Percentiles rank a stretch among this genome's conserved stretches.
phyloP scores from a whole-genome alignment of 1,139 yeast species.

The Zygotorulaspora mrakii region DNA sequence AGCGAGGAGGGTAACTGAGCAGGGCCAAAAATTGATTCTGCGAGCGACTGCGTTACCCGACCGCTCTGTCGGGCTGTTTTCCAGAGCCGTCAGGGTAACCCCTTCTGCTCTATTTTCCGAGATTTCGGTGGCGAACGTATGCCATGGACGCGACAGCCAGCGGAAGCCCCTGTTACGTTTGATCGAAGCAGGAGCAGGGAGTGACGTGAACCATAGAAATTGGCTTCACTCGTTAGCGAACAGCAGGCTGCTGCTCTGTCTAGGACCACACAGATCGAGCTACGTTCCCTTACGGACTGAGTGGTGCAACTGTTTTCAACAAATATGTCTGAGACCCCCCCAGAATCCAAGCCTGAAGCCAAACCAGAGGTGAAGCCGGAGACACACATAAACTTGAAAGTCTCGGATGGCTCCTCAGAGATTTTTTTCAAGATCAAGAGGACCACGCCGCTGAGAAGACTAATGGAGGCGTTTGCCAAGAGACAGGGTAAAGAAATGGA shows the following conservation, averaged over 20 bases:
- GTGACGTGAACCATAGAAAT: too few relatives aligned
- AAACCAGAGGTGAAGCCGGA: conserved; percentile 63
- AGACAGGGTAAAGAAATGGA: conserved; percentile 89
- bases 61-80: too few relatives aligned
- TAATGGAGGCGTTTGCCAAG: conserved; percentile 97
- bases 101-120: neutral
- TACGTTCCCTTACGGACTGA: too few relatives aligned
- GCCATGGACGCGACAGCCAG: too few relatives aligned
- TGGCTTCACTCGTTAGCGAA: too few relatives aligned
- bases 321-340: conserved; percentile 35
- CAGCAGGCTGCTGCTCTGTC: too few relatives aligned
- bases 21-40: too few relatives aligned
- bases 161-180: neutral
- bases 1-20: too few relatives aligned
- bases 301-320: too few relatives aligned
- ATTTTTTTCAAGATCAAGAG: conserved; percentile 94
- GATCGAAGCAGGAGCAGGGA: neutral
- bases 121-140: conserved; percentile 1
- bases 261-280: too few relatives aligned
- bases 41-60: too few relatives aligned
- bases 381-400: conserved; percentile 86
- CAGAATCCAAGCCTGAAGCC: conserved; percentile 40
- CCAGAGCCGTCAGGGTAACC: neutral
- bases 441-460: conserved; percentile 86
- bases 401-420: conserved; percentile 88